Evolutionary conservation across 139 green algal species (phyloP), one percentile per base, ranked within the genome.

Genomic region (Edaphochlamys debaryana): DNA sequence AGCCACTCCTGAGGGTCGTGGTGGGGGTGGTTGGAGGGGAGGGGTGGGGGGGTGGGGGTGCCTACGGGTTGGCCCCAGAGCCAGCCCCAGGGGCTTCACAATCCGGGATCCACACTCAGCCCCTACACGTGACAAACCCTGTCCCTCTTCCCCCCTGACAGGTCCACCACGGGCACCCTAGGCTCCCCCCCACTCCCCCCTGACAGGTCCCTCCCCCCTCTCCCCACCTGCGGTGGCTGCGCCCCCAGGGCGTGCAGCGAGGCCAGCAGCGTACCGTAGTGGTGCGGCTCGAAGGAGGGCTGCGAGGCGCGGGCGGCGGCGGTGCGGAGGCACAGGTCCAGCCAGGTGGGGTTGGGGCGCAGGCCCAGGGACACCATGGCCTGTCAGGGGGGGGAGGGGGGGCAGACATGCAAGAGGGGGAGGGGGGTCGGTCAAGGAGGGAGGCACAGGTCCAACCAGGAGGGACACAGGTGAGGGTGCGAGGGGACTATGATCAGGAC

Each of bases 211-310:
- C 66, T 36, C 66, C 34, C 45, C 45, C 45, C 11, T 13, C 45
- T 13, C 45, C 45, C 17, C 56, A 81, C 75, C 77, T 83, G 63
- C 41, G 63, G 45, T 27, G 77, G 77, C 77, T n/a, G 42, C 22
- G 67, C 34, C 7, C 48, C 45, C 77, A 83, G 77, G 45, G 77
- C 77, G 27, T 75, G 64, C 77, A 83, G 45, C 40, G 77, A 30
- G 8, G 64, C 40, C 77, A 83, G 29, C 30, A 83, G 77, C 0
- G 77, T 74, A 32, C 64, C 70, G 64, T 67, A 74, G 77, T 83
- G 77, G 38, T 74, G 77, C 63, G 77, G 45, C 77, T 83, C 64
- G n/a, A 83, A 83, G n/a, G 50, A 40, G 32, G 77, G 77, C 27
- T 54, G 30, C 23, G 20, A 40, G 37, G 32, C 6, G 42, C 32